phyloP scores from a whole-genome alignment of 352 stramenopile genomes.

The Pythium diclinum region DNA sequence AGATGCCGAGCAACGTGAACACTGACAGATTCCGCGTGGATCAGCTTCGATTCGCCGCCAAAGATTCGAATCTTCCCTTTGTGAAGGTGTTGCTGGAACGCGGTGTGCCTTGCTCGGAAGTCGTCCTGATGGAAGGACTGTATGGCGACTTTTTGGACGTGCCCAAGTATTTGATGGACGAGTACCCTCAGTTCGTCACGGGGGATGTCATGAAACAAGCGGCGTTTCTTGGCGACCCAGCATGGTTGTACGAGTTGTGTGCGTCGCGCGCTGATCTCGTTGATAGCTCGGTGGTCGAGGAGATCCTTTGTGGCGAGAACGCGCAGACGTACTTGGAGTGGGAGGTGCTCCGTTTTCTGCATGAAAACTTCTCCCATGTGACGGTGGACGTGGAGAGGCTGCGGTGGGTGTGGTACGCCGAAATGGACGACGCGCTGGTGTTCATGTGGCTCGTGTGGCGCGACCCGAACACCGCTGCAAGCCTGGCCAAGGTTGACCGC shows the following conservation, averaged over 20 bases:
- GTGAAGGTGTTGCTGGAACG: constrained; percentile 1
- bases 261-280: not conserved
- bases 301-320: not conserved
- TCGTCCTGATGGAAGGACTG: not conserved
- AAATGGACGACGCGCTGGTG: not conserved
- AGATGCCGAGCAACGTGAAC: not conserved
- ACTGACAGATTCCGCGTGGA: not conserved
- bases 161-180: not conserved
- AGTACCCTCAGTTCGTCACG: not conserved
- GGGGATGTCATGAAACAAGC: not conserved
- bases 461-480: not conserved
- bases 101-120: not conserved
- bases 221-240: not conserved
- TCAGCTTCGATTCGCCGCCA: not conserved
- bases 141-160: not conserved
- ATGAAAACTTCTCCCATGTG: not conserved
- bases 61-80: not conserved
- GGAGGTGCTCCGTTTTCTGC: not conserved
- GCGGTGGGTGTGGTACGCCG: not conserved
- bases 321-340: not conserved
- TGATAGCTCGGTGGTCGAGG: not conserved
- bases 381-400: not conserved
- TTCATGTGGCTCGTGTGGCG: not conserved
- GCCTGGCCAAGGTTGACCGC: not conserved
- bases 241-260: not conserved